phyloP scores from a whole-genome alignment of 176 grass and related monocot species.

The Lolium rigidum region DNA sequence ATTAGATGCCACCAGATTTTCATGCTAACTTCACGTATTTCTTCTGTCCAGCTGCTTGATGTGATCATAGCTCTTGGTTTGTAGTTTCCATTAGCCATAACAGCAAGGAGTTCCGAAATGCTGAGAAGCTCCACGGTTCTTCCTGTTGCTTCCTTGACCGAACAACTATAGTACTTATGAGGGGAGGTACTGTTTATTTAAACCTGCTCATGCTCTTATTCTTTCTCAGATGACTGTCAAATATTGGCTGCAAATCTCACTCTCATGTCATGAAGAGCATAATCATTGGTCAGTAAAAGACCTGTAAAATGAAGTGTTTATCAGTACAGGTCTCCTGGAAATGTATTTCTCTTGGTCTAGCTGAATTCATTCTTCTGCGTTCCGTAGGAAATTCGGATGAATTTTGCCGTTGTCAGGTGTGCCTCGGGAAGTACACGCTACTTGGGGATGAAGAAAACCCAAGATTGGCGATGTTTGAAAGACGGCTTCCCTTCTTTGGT shows the following conservation, averaged over 20 bases:
- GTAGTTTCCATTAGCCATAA: conserved; percentile 2
- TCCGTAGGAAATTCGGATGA: conserved; percentile 55
- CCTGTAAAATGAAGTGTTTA: neutral
- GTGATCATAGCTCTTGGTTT: conserved; percentile 28
- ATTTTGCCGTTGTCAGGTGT: conserved; percentile 63
- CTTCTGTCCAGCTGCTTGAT: conserved; percentile 30
- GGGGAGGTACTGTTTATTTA: conserved; percentile 48
- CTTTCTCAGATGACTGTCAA: neutral
- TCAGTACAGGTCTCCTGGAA: neutral
- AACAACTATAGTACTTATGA: conserved; percentile 49
- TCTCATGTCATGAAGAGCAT: neutral
- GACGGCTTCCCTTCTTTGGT: conserved; percentile 80
- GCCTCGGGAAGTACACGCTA: conserved; percentile 68
- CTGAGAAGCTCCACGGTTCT: conserved; percentile 29
- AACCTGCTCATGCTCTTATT: neutral
- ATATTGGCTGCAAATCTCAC: neutral
- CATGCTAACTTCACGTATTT: conserved; percentile 34
- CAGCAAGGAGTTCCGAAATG: conserved; percentile 45
- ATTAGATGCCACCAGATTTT: neutral
- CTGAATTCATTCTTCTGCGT: conserved; percentile 24
- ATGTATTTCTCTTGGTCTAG: conserved; percentile 7
- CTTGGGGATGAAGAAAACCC: conserved; percentile 90
- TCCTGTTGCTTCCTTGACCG: neutral
- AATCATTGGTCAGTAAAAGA: neutral
- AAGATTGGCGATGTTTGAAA: conserved; percentile 75